Percentiles rank a stretch among this genome's conserved stretches.
These are phyloP conservation scores for Bruguiera parviflora DNA, from an alignment of 345 rosid species.

Conservation along the genomic window DNA sequence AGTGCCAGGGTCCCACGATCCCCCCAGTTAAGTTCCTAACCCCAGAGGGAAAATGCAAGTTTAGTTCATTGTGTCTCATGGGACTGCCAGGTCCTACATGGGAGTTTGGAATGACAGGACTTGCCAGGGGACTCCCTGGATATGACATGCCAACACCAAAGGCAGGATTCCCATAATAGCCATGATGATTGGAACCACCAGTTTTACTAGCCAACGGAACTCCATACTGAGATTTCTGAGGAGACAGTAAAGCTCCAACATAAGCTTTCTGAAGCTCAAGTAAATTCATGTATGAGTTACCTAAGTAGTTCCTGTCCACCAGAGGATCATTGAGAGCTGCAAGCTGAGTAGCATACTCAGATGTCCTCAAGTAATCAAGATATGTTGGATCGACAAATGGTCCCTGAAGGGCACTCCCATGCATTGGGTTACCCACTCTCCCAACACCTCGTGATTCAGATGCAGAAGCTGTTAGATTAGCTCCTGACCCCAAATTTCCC, in stretches of 20 bases:
- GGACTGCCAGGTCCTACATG: conserved; percentile 50
- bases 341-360: conserved; percentile 53
- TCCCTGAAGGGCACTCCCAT: conserved; percentile 37
- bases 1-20: conserved; percentile 56
- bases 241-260: conserved; percentile 38
- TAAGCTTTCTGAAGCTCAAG: conserved; percentile 51
- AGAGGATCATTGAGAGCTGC: conserved; percentile 42
- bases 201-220: conserved; percentile 47
- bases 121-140: conserved; percentile 43
- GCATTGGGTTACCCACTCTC: conserved; percentile 41
- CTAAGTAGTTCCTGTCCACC: conserved; percentile 38
- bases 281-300: conserved; percentile 54
- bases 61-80: conserved; percentile 46
- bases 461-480: conserved; percentile 37
- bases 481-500: conserved; percentile 52
- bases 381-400: conserved; percentile 42
- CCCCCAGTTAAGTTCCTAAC: conserved; percentile 47
- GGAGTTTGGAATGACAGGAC: conserved; percentile 46
- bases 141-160: conserved; percentile 53
- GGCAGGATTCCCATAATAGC: conserved; percentile 42
- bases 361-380: conserved; percentile 48
- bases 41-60: conserved; percentile 48
- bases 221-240: conserved; percentile 52
- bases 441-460: conserved; percentile 41
- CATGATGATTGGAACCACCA: conserved; percentile 38